Evolutionary conservation across 768 basidiomycete genomes (phyloP).

Genomic region (Pleurotus eryngii): DNA sequence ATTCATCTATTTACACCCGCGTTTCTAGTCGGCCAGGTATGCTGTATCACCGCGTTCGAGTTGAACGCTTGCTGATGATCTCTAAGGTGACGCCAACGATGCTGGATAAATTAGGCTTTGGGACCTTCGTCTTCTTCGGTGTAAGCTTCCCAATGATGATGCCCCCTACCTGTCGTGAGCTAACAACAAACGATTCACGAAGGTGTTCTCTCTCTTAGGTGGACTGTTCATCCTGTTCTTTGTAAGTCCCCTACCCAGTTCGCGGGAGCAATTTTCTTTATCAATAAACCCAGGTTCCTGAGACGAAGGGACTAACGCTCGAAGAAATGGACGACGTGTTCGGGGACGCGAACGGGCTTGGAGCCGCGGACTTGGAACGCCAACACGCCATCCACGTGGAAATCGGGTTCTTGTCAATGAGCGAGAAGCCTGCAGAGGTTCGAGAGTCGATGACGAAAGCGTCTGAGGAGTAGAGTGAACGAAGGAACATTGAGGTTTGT

Average conservation of each 20-base stretch:
- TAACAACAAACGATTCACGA: background rate
- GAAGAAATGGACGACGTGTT: slow-evolving; percentile 84
- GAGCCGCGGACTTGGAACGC: slow-evolving; percentile 49
- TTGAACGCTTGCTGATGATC: background rate
- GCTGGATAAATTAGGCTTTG: slow-evolving; percentile 60
- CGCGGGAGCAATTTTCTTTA: background rate
- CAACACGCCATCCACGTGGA: slow-evolving; percentile 52
- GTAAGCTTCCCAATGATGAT: slow-evolving; percentile 27
- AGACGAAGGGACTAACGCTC: slow-evolving; percentile 68
- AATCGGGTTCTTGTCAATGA: slow-evolving; percentile 50
- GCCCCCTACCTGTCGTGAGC: background rate
- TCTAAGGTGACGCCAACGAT: slow-evolving; percentile 65
- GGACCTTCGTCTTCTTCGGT: slow-evolving; percentile 78
- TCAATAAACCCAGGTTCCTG: slow-evolving; percentile 46
- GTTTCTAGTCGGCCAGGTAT: slow-evolving; percentile 46
- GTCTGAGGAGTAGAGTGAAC: too few relatives aligned
- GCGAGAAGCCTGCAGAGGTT: background rate
- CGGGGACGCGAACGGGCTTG: slow-evolving; percentile 51
- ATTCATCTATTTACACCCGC: background rate
- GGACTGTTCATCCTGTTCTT: slow-evolving; percentile 64
- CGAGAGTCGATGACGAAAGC: too few relatives aligned
- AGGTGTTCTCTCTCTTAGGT: slow-evolving; percentile 66
- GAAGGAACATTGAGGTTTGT: too few relatives aligned
- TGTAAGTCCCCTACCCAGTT: slow-evolving; percentile 31
- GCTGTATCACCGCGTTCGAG: background rate